A percentile compares a stretch with the other conserved stretches of the same genome.
These are phyloP conservation scores for Saccharomycopsis vini DNA, from an alignment of 805 yeast genomes.

Conservation along the genomic window DNA sequence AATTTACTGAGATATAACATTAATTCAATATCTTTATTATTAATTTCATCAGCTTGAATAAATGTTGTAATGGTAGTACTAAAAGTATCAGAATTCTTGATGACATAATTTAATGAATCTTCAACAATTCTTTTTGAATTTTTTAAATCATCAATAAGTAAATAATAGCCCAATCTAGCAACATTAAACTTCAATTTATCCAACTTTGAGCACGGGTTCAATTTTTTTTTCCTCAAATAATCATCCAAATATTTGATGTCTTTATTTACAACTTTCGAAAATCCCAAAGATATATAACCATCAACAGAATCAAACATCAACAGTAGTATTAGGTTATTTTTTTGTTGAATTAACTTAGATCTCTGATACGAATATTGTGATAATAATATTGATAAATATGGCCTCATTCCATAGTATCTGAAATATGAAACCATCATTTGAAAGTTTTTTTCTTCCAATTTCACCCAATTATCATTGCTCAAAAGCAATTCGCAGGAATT, in stretches of 20 bases:
- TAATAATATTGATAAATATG: neutral
- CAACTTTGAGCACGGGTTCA: neutral
- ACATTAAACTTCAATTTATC: neutral
- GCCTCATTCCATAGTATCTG: conserved; percentile 1
- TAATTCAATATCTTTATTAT: neutral
- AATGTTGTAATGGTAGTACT: neutral
- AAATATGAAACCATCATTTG: neutral
- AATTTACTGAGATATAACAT: conserved; percentile 7
- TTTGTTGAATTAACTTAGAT: neutral
- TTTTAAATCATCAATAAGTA: neutral
- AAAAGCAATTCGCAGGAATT: neutral
- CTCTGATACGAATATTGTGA: neutral
- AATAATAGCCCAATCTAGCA: neutral
- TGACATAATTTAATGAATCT: neutral
- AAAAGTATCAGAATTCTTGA: neutral
- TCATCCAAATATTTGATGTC: neutral
- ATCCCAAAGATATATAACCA: neutral
- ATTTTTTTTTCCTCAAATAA: neutral
- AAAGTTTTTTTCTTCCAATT: conserved; percentile 5
- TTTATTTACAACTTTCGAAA: neutral
- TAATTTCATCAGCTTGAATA: neutral
- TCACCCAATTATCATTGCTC: neutral
- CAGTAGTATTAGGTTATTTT: neutral
- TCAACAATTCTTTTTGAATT: neutral
- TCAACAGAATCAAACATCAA: conserved; percentile 3